Evolutionary conservation across 1,139 yeast genomes (phyloP).

Genomic region (Sugiyamaella pinicola): DNA sequence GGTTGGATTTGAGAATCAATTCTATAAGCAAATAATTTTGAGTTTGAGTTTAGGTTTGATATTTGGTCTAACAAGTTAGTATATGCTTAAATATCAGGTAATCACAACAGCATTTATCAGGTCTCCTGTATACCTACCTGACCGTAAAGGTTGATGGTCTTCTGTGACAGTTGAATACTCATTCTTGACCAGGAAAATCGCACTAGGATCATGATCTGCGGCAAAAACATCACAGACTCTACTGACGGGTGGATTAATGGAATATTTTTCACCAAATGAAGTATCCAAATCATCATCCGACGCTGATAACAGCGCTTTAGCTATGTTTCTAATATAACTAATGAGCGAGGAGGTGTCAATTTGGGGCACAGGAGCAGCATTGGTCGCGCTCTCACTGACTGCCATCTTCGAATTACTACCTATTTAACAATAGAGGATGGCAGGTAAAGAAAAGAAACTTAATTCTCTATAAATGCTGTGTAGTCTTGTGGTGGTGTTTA

Average conservation of each 20-base stretch:
- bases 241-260: conserved; percentile 18
- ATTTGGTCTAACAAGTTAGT: neutral
- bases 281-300: conserved; percentile 29
- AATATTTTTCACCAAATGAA: conserved; percentile 27
- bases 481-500: too few relatives aligned
- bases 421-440: neutral
- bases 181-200: conserved; percentile 34
- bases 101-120: neutral
- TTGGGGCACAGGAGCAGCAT: neutral
- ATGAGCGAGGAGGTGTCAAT: neutral
- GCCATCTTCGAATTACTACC: too few relatives aligned
- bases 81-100: neutral
- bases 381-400: neutral
- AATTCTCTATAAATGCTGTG: neutral
- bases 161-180: neutral
- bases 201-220: conserved; percentile 32
- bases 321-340: conserved; percentile 23
- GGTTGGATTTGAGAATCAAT: conserved; percentile 20
- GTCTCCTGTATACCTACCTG: neutral
- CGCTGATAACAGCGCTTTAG: conserved; percentile 33
- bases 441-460: neutral
- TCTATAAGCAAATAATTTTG: neutral
- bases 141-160: too few relatives aligned
- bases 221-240: conserved; percentile 28
- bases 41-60: neutral